These are phyloP conservation scores for Aaosphaeria pasadenensis DNA, from an alignment of 2,329 filamentous ascomycete genomes.

Conservation along the genomic window DNA sequence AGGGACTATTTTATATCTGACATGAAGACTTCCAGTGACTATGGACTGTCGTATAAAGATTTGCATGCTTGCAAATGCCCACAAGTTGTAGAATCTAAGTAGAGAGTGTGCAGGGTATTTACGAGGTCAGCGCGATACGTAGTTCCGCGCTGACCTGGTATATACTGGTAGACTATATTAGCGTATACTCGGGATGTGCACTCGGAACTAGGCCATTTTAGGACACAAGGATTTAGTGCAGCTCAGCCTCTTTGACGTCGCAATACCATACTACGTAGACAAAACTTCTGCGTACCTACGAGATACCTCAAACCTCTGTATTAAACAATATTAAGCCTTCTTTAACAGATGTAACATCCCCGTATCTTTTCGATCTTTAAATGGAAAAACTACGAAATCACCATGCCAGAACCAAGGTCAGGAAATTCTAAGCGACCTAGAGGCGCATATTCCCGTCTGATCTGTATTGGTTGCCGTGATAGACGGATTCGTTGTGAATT, in stretches of 20 bases:
- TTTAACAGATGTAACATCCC: neutral
- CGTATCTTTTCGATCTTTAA: constrained; percentile 4
- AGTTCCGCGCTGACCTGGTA: no score
- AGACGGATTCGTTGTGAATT: constrained; percentile 16
- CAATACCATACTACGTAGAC: constrained; percentile 3
- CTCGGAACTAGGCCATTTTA: constrained; percentile 1
- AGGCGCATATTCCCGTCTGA: constrained; percentile 14
- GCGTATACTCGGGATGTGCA: constrained; percentile 1
- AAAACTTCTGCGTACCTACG: neutral
- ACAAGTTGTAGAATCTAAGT: no score
- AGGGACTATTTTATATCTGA: no score
- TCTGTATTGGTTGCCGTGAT: constrained; percentile 16
- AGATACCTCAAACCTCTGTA: no score
- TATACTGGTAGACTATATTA: no score
- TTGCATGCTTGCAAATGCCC: no score
- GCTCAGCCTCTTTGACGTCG: constrained; percentile 7
- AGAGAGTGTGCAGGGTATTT: no score
- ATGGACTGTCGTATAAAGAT: no score
- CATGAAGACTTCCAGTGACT: no score
- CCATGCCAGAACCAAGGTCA: constrained; percentile 7
- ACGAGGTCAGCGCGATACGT: no score
- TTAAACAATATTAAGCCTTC: no score
- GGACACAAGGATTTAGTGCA: neutral
- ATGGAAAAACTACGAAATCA: constrained; percentile 2
- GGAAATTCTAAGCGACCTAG: constrained; percentile 9